These are phyloP conservation scores for Cryptosporidium tyzzeri DNA, from an alignment of 169 alveolate genomes.

Conservation along the genomic window DNA sequence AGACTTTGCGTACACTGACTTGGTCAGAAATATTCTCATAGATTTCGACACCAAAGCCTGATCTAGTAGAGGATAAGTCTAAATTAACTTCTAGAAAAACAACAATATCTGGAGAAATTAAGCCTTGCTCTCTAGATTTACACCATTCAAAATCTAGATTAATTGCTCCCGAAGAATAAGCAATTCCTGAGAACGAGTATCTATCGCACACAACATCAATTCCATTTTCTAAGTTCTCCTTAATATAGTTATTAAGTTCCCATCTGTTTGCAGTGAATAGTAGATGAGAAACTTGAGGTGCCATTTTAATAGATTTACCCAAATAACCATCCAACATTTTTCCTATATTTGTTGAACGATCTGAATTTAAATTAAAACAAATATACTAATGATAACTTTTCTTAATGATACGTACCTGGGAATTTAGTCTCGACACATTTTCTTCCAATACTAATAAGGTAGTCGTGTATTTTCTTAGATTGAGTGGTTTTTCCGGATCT, in stretches of 20 bases:
- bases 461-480: constrained; percentile 80
- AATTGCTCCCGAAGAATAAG: constrained; percentile 94
- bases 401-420: constrained; percentile 83
- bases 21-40: constrained; percentile 85
- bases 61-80: constrained; percentile 77
- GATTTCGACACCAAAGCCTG: constrained; percentile 87
- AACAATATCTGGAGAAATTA: constrained; percentile 87
- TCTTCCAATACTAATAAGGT: constrained; percentile 79
- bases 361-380: neutral
- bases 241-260: constrained; percentile 89
- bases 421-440: constrained; percentile 80
- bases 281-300: constrained; percentile 91
- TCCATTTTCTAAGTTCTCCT: constrained; percentile 84
- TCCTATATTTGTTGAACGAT: constrained; percentile 82
- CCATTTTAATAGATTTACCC: constrained; percentile 80
- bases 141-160: constrained; percentile 86
- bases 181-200: constrained; percentile 95
- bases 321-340: constrained; percentile 87
- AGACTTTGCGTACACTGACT: constrained; percentile 79
- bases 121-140: constrained; percentile 83
- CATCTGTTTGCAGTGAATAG: constrained; percentile 95
- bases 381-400: neutral
- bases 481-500: constrained; percentile 95
- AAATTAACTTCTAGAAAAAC: constrained; percentile 81
- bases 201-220: constrained; percentile 90